phyloP scores from a whole-genome alignment of 352 stramenopile genomes.

The Phytophthora meadii region DNA sequence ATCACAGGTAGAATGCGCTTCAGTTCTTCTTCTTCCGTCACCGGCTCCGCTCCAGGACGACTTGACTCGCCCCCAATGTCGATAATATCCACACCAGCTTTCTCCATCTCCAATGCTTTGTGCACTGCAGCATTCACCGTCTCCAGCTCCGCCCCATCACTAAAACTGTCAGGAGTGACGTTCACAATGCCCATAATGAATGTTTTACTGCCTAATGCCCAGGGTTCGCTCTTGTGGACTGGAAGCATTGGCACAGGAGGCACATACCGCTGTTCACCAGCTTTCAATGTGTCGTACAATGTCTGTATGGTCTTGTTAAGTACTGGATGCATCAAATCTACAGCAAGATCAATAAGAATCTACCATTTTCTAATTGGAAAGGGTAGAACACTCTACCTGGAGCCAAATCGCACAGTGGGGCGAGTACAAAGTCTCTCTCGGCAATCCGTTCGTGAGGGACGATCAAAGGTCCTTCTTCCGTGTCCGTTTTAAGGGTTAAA shows the following conservation, averaged over 20 bases:
- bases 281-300: constrained; percentile 62
- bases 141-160: constrained; percentile 59
- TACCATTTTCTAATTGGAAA: not conserved
- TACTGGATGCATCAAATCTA: constrained; percentile 80
- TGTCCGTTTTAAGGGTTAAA: constrained; percentile 71
- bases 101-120: constrained; percentile 90
- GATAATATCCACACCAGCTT: constrained; percentile 93
- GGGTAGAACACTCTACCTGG: constrained; percentile 32
- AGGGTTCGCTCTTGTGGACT: constrained; percentile 48
- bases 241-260: constrained; percentile 63
- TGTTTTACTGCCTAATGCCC: constrained; percentile 67
- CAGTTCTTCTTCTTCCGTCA: constrained; percentile 93
- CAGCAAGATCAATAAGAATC: not conserved
- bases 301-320: constrained; percentile 75
- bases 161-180: constrained; percentile 99
- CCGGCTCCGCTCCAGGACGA: constrained; percentile 92
- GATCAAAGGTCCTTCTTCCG: constrained; percentile 76
- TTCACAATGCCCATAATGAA: constrained; percentile 99
- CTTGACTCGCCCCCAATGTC: constrained; percentile 99
- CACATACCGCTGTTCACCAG: constrained; percentile 33
- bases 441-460: constrained; percentile 95
- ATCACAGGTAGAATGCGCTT: constrained; percentile 95
- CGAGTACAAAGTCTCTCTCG: constrained; percentile 98
- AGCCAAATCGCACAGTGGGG: constrained; percentile 94
- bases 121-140: constrained; percentile 71